A percentile compares a stretch with the other conserved stretches of the same genome.
phyloP scores from a whole-genome alignment of 148 eudicot species.

The Cornus suecica region DNA sequence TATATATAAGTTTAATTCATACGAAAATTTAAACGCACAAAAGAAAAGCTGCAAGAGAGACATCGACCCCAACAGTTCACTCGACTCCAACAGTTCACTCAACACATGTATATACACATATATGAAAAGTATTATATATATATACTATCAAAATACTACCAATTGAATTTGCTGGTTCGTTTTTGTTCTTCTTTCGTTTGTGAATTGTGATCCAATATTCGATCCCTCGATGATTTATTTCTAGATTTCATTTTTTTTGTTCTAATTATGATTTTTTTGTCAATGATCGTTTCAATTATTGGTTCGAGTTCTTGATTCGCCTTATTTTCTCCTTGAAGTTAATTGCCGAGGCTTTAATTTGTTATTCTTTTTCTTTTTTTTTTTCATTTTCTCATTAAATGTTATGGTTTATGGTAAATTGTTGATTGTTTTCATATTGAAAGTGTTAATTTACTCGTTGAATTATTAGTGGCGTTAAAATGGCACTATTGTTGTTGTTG shows the following conservation, averaged over 20 bases:
- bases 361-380: too few relatives aligned
- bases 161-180: neutral
- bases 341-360: neutral
- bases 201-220: neutral
- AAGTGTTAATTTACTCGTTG: too few relatives aligned
- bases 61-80: neutral
- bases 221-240: neutral
- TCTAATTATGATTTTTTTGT: neutral
- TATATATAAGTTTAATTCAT: too few relatives aligned
- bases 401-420: too few relatives aligned
- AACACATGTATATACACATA: neutral
- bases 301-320: neutral
- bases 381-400: too few relatives aligned
- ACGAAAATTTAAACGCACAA: neutral
- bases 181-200: neutral
- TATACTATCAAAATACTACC: neutral
- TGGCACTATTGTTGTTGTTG: too few relatives aligned
- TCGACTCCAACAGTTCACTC: neutral
- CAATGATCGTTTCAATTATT: neutral
- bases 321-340: neutral
- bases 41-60: neutral
- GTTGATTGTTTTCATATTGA: too few relatives aligned
- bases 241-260: neutral
- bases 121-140: neutral
- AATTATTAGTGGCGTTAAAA: too few relatives aligned